Base-by-base conservation (phyloP, 108 stramenopile species). In the Thalassiosira profunda region DNA sequence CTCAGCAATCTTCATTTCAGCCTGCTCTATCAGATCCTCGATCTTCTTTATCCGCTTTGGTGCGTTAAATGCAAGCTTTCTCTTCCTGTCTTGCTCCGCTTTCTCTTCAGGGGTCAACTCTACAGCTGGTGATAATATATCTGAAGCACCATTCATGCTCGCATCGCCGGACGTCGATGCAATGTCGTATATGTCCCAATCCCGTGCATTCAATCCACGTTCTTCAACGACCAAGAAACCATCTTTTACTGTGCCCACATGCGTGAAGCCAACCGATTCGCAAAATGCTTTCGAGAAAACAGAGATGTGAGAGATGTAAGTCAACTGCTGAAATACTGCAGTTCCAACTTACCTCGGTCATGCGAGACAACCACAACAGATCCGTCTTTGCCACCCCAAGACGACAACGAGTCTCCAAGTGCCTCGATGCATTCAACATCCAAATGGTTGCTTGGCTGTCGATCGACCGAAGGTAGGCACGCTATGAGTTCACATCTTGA, bases 291-390 rank as follows among this genome's bases (percentile, higher is more conserved):
- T n/a, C n/a, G n/a, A n/a, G n/a, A n/a, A n/a, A n/a, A n/a, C n/a
- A n/a, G n/a, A n/a, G n/a, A n/a, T n/a, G n/a, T n/a, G n/a, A n/a
- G n/a, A n/a, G n/a, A n/a, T n/a, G n/a, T n/a, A n/a, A n/a, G n/a
- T n/a, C n/a, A n/a, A n/a, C n/a, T n/a, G n/a, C n/a, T n/a, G n/a
- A n/a, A n/a, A n/a, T n/a, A n/a, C n/a, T n/a, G n/a, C n/a, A n/a
- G n/a, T n/a, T n/a, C n/a, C n/a, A n/a, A n/a, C n/a, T n/a, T n/a
- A n/a, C n/a, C n/a, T 43, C 86, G 78, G 84, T 98, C 96, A 63
- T 98, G 97, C 6, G 89, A 91, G 36, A 98, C 89, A 4, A 98
- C 97, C 5, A 97, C 92, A 28, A 97, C 54, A 3, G 94, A 83
- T 5, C 94, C 97, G 26, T 87, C 88, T 43, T 84, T 70, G 7